Conservation (phyloP, 2,329 filamentous ascomycete species). For the Cytospora piceicola region DNA sequence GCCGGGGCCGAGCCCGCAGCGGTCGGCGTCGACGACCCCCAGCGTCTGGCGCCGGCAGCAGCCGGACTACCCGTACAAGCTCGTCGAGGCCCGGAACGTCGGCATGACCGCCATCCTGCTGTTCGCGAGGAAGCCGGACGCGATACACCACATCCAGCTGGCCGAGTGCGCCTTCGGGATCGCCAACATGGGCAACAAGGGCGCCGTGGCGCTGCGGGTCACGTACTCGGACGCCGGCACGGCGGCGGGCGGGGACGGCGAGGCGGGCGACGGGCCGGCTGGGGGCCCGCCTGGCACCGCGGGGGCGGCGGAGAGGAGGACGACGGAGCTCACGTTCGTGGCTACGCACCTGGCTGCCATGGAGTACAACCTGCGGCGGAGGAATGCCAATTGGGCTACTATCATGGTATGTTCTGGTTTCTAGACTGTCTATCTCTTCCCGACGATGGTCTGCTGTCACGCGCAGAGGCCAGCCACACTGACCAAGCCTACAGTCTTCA, state of each 20-base stretch:
- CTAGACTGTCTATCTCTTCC: neutral
- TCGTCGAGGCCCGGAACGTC: conserved; percentile 72
- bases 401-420: conserved; percentile 60
- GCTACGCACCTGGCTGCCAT: conserved; percentile 87
- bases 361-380: conserved; percentile 74
- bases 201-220: conserved; percentile 79
- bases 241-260: conserved; percentile 42
- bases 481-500: conserved; percentile 19
- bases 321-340: conserved; percentile 78
- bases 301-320: conserved; percentile 35
- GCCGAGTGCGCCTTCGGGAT: conserved; percentile 84
- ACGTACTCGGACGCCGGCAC: conserved; percentile 52
- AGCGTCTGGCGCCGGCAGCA: conserved; percentile 29
- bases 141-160: conserved; percentile 70
- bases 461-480: neutral
- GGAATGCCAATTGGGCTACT: conserved; percentile 87
- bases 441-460: neutral
- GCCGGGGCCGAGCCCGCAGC: conserved; percentile 14
- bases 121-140: conserved; percentile 69
- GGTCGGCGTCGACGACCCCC: conserved; percentile 31
- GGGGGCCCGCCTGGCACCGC: neutral
- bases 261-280: conserved; percentile 33
- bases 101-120: conserved; percentile 91
- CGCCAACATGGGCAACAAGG: conserved; percentile 93
- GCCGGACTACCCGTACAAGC: conserved; percentile 61